Conservation (phyloP, 177 flowering plant genomes). For the Vitis hybrid region DNA sequence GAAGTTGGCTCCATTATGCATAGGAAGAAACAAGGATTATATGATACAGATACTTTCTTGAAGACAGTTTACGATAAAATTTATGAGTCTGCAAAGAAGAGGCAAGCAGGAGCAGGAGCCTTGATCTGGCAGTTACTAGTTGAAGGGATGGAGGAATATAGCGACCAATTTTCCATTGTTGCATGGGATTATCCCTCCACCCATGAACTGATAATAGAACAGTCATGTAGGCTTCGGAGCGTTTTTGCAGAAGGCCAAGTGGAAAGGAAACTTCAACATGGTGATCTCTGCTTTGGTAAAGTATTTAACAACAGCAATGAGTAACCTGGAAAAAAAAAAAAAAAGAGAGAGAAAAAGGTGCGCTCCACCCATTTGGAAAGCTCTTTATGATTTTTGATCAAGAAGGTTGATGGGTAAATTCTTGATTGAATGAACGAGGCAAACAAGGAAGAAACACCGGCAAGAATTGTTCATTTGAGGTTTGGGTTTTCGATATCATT, state of each 20-base stretch:
- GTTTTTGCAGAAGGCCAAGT: slow-evolving; percentile 17
- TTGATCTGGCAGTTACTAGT: slow-evolving; percentile 64
- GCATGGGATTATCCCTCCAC: slow-evolving; percentile 53
- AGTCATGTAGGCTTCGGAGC: slow-evolving; percentile 42
- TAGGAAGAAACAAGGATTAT: slow-evolving; percentile 16
- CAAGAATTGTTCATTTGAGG: too few relatives aligned
- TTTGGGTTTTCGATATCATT: too few relatives aligned
- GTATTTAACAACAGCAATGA: background rate
- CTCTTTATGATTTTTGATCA: too few relatives aligned
- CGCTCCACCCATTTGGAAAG: too few relatives aligned
- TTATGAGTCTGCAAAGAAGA: slow-evolving; percentile 48
- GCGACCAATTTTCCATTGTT: slow-evolving; percentile 47
- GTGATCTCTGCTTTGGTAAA: slow-evolving; percentile 4
- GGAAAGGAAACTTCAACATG: background rate
- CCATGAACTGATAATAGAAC: slow-evolving; percentile 41
- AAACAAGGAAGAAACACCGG: too few relatives aligned
- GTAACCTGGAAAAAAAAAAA: too few relatives aligned
- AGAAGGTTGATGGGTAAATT: too few relatives aligned
- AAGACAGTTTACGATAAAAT: slow-evolving; percentile 44
- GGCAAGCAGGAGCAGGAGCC: slow-evolving; percentile 58
- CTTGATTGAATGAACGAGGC: too few relatives aligned
- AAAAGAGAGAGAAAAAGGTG: too few relatives aligned
- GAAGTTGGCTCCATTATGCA: slow-evolving; percentile 47
- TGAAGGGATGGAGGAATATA: slow-evolving; percentile 41
- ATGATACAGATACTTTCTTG: slow-evolving; percentile 33